phyloP scores from a whole-genome alignment of 371 early-diverging fungal species.

The Mucor piriformis region DNA sequence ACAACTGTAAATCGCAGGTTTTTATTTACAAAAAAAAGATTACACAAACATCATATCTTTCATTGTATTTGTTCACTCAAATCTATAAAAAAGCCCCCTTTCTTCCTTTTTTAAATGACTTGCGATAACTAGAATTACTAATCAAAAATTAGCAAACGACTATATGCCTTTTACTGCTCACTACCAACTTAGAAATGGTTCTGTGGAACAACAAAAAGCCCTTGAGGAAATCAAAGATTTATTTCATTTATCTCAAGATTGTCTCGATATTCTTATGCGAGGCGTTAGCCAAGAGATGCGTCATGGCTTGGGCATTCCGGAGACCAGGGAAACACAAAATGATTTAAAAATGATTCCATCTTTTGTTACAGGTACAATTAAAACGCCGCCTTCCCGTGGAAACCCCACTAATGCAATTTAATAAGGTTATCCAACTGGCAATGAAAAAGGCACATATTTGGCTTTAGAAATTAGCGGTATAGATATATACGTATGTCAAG shows the following conservation, averaged over 20 bases:
- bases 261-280: conserved; percentile 27
- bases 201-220: not conserved
- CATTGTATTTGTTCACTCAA: not conserved
- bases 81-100: not conserved
- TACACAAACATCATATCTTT: too few species aligned
- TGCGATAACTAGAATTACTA: not conserved
- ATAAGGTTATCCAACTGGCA: conserved; percentile 72
- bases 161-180: too few species aligned
- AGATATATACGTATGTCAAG: conserved; percentile 56
- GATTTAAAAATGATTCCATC: conserved; percentile 55
- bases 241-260: conserved; percentile 41
- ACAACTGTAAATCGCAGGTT: too few species aligned
- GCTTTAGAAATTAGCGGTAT: conserved; percentile 92
- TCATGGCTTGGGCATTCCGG: conserved; percentile 27
- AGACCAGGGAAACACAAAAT: conserved; percentile 5
- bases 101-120: not conserved
- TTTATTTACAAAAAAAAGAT: not conserved
- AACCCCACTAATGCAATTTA: not conserved
- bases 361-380: conserved; percentile 42
- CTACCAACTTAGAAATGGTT: not conserved
- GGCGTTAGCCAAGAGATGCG: conserved; percentile 47
- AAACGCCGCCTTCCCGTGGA: not conserved
- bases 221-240: conserved; percentile 20
- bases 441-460: conserved; percentile 84
- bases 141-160: too few species aligned